Conservation (phyloP, 1,139 yeast genomes). For the Lodderomyces pseudojiufengensis region DNA sequence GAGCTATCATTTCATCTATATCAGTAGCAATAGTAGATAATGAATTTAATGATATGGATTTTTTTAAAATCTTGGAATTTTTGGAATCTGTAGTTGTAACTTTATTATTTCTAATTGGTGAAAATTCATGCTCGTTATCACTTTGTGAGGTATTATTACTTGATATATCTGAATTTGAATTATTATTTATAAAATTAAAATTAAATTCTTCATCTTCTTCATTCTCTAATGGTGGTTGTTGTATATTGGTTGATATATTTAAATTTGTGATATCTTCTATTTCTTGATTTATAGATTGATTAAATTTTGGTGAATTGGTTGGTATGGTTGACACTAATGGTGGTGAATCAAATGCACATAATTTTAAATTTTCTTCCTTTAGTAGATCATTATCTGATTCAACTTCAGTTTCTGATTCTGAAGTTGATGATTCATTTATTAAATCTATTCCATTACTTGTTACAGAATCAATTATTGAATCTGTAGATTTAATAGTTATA, state of each 20-base stretch:
- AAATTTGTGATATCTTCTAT: not conserved
- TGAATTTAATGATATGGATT: conserved; percentile 11
- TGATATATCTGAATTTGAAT: conserved; percentile 4
- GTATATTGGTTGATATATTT: no score
- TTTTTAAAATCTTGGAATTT: no score
- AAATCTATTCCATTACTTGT: not conserved
- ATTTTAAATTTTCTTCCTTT: not conserved
- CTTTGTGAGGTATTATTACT: conserved; percentile 4
- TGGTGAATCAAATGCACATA: no score
- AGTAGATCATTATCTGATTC: not conserved
- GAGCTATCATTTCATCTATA: conserved; percentile 2
- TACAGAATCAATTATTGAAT: conserved; percentile 3
- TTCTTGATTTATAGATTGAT: conserved; percentile 1
- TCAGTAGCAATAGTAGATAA: conserved; percentile 14
- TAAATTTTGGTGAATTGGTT: conserved; percentile 3
- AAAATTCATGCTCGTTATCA: not conserved
- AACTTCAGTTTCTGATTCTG: not conserved
- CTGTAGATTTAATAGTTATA: not conserved
- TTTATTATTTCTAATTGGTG: conserved; percentile 1
- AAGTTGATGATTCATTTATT: not conserved
- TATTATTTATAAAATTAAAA: not conserved
- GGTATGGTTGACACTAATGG: no score
- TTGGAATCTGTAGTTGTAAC: no score
- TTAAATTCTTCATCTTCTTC: not conserved
- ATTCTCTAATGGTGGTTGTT: no score